These are phyloP conservation scores for Aspergillus homomorphus DNA, from an alignment of 495 filamentous ascomycete genomes.

Conservation along the genomic window DNA sequence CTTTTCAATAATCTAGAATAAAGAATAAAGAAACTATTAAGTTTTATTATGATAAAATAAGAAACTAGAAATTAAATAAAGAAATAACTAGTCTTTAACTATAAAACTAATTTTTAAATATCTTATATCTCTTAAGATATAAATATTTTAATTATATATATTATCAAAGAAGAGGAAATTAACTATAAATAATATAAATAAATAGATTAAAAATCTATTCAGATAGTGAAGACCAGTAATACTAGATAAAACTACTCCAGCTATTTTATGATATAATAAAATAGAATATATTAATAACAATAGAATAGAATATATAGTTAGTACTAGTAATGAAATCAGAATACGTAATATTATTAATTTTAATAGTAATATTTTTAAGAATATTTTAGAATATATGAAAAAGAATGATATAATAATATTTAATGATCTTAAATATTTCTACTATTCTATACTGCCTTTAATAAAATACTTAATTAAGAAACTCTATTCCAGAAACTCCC, in stretches of 20 bases:
- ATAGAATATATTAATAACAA: too few species aligned
- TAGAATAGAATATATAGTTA: too few species aligned
- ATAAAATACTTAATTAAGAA: too few species aligned
- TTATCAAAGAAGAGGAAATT: neutral
- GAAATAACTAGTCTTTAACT: neutral
- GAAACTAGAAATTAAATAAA: neutral
- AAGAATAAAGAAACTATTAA: neutral
- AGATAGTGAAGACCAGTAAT: neutral
- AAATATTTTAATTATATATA: neutral
- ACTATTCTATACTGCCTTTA: too few species aligned
- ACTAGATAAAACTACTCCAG: neutral
- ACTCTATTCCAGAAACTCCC: too few species aligned
- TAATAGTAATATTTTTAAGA: too few species aligned
- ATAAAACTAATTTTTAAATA: neutral
- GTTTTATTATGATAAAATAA: neutral
- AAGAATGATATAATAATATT: too few species aligned
- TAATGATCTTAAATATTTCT: too few species aligned
- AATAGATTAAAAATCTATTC: neutral
- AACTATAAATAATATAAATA: too few species aligned
- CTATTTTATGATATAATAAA: neutral
- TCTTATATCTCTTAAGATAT: neutral
- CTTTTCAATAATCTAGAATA: neutral
- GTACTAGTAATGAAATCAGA: too few species aligned
- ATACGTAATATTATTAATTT: too few species aligned
- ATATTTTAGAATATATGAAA: too few species aligned